Evolutionary conservation across 2,329 filamentous ascomycete genomes (phyloP), one percentile per base, ranked within the genome.

Genomic region (Diplodia intermedia): DNA sequence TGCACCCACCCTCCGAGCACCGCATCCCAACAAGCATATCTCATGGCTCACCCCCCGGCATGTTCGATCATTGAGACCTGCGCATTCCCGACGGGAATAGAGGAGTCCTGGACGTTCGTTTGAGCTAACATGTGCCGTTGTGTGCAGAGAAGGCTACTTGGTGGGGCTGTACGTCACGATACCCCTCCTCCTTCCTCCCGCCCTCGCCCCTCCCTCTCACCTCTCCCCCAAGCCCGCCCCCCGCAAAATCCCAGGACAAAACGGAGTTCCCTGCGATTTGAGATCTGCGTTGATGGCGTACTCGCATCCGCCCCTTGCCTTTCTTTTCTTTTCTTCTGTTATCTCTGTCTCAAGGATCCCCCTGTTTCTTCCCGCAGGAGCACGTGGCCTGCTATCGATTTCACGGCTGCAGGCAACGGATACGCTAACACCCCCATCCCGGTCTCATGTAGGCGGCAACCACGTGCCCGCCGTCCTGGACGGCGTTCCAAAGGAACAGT

Each of bases 401-500:
- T 43, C 18, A 12, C 36, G 7, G 40, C 11, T 47, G 43, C 43
- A 20, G 43, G 7, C 43, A 26, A 26, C 26, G 26, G 26, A 26
- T 26, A 47, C 53, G 43, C 56, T 62, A 47, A 47, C 20, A 20
- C 26, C 38, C 38, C 11, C 20, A 43, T 31, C 43, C 23, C n/a
- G 4, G 14, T 50, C 29, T 36, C 36, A 23, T 20, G 15, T 36
- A 67, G 66, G 66, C 77, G 88, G 88, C 70, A 81, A 73, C 69
- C 87, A 91, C 79, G 81, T 90, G 71, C 80, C 86, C 14, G 77
- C 77, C 18, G 89, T 92, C 72, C 86, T 92, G 82, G 86, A 89
- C 76, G 73, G 77, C 31, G 77, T 91, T 53, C 83, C 88, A 4
- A 79, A 82, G 43, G 78, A 82, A 6, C 82, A 91, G 50, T 86